Conservation (phyloP, 1,284 basidiomycete species). For the Naganishia liquefaciens region DNA sequence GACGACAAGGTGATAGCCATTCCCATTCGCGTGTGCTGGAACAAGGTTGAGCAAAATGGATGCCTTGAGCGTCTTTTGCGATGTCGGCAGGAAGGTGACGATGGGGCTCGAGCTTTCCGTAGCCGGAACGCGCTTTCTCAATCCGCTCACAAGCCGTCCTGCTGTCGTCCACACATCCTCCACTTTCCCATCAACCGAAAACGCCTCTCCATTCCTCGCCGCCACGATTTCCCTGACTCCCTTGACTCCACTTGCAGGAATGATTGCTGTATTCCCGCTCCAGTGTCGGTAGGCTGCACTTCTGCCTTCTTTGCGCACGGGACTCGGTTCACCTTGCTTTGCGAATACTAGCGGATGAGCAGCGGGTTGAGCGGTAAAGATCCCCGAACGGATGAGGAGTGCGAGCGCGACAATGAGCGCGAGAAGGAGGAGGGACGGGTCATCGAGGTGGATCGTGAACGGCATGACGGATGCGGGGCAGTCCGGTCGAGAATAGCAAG, state of each 20-base stretch:
- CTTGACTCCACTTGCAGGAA: constrained; percentile 1
- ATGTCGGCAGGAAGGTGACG: neutral
- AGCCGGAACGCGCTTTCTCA: neutral
- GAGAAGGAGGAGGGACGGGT: constrained; percentile 13
- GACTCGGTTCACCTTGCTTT: constrained; percentile 7
- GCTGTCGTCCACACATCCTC: neutral
- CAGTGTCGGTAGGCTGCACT: constrained; percentile 13
- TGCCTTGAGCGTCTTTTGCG: neutral
- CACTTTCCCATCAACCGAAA: neutral
- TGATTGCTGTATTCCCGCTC: neutral
- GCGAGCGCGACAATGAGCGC: constrained; percentile 9
- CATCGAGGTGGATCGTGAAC: constrained; percentile 3
- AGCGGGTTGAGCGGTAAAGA: constrained; percentile 1
- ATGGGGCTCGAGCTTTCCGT: neutral
- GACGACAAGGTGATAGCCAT: constrained; percentile 7
- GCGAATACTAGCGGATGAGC: constrained; percentile 19
- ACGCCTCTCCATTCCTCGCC: neutral
- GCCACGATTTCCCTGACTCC: constrained; percentile 7
- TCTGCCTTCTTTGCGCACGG: neutral
- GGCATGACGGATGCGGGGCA: neutral
- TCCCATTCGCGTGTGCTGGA: neutral
- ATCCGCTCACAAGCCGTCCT: neutral
- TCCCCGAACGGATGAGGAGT: constrained; percentile 5
- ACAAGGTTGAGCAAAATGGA: constrained; percentile 3
- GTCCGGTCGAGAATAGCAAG: too few species aligned